phyloP scores from a whole-genome alignment of 305 asterid genomes.

The Fraxinus xanthoxyloides region DNA sequence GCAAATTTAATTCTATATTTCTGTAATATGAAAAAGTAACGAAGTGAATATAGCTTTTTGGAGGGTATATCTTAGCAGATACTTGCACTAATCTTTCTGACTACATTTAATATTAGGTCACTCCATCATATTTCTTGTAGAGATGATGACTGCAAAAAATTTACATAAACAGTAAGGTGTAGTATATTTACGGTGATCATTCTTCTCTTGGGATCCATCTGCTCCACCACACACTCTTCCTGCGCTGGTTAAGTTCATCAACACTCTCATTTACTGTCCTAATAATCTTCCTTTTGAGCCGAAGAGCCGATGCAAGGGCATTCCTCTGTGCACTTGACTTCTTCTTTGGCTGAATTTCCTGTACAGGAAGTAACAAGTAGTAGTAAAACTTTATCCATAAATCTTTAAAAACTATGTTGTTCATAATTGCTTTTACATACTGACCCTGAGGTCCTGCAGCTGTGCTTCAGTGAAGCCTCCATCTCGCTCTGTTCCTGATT shows the following conservation, averaged over 20 bases:
- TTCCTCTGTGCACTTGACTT: constrained; percentile 69
- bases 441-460: constrained; percentile 77
- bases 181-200: constrained; percentile 34
- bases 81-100: constrained; percentile 17
- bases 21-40: constrained; percentile 13
- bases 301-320: constrained; percentile 85
- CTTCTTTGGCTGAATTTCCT: constrained; percentile 73
- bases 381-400: background rate
- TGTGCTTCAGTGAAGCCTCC: constrained; percentile 98
- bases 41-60: background rate
- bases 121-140: constrained; percentile 24
- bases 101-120: constrained; percentile 11
- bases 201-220: constrained; percentile 94
- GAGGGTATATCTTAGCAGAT: constrained; percentile 10
- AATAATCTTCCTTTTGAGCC: constrained; percentile 63
- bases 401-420: background rate
- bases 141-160: constrained; percentile 31
- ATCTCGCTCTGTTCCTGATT: constrained; percentile 77
- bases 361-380: constrained; percentile 18
- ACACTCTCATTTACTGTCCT: constrained; percentile 67
- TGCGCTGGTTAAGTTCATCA: constrained; percentile 57
- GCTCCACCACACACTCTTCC: constrained; percentile 95
- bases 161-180: constrained; percentile 22
- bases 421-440: background rate
- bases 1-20: background rate